phyloP scores from a whole-genome alignment of 2,329 filamentous ascomycete species.

The Lecanicillium sp. region DNA sequence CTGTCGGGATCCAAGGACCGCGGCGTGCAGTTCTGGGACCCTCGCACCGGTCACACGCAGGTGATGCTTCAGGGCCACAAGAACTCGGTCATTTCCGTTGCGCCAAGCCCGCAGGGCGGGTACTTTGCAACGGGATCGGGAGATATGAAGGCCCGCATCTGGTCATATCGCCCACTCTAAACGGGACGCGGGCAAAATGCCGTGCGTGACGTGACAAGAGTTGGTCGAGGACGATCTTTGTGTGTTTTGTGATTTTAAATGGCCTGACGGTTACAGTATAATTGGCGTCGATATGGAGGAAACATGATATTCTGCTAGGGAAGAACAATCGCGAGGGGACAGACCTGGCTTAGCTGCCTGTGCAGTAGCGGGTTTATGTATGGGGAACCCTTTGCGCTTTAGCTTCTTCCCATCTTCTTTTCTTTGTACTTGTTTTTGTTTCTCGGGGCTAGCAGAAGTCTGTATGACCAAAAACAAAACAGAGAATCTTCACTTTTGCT shows the following conservation, averaged over 20 bases:
- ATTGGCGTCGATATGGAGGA: no score
- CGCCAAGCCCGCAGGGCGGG: slow-evolving; percentile 79
- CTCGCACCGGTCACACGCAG: slow-evolving; percentile 83
- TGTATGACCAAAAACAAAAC: neutral
- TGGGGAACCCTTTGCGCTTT: no score
- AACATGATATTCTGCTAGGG: no score
- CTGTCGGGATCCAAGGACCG: slow-evolving; percentile 96
- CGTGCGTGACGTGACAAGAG: neutral
- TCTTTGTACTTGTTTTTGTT: slow-evolving; percentile 7
- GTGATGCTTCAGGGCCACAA: slow-evolving; percentile 99
- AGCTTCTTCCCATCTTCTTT: no score
- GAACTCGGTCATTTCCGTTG: slow-evolving; percentile 97
- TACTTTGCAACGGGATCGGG: slow-evolving; percentile 95
- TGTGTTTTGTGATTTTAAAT: no score
- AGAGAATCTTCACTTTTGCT: neutral
- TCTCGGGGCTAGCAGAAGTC: neutral
- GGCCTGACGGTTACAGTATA: no score
- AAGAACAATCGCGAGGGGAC: no score
- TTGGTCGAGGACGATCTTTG: no score
- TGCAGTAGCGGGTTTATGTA: no score
- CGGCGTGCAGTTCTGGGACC: slow-evolving; percentile 98
- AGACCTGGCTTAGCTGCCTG: neutral
- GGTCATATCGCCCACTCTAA: slow-evolving; percentile 65
- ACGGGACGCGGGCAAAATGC: neutral
- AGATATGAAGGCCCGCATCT: slow-evolving; percentile 96